Percentiles rank a stretch among this genome's conserved stretches.
These are phyloP conservation scores for Hanseniaspora vineae DNA, from an alignment of 805 yeast genomes.

Conservation along the genomic window DNA sequence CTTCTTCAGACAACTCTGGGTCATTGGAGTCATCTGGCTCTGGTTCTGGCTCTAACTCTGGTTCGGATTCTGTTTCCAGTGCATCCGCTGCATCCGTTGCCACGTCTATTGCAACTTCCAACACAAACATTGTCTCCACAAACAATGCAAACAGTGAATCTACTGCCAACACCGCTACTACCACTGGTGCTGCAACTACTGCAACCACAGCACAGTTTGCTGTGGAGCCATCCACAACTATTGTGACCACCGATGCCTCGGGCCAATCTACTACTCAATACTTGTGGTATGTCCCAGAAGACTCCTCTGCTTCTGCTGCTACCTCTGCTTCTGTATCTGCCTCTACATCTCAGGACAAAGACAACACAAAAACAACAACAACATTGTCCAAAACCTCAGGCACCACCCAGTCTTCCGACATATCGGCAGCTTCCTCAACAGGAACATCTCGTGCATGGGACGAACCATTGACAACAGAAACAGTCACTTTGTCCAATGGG, in stretches of 20 bases:
- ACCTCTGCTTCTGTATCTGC: neutral
- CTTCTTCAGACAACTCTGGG: too few relatives aligned
- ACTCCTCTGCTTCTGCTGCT: neutral
- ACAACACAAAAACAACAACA: too few relatives aligned
- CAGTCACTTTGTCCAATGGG: slow-evolving; percentile 1
- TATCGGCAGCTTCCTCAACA: neutral
- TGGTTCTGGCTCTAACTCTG: too few relatives aligned
- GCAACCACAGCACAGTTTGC: neutral
- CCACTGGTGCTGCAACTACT: slow-evolving; percentile 1
- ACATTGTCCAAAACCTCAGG: neutral
- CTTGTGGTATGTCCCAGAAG: neutral
- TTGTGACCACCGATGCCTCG: slow-evolving; percentile 1
- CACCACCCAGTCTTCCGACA: too few relatives aligned
- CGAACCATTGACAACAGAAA: slow-evolving; percentile 2
- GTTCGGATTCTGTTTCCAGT: too few relatives aligned
- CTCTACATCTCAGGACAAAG: neutral
- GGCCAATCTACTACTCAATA: neutral
- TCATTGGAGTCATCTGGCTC: too few relatives aligned
- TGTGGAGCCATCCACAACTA: neutral
- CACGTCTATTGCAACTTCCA: too few relatives aligned
- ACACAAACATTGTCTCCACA: too few relatives aligned
- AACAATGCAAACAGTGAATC: neutral
- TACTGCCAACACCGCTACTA: neutral
- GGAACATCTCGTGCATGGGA: neutral
- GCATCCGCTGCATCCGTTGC: too few relatives aligned